phyloP scores from a whole-genome alignment of 2,329 filamentous ascomycete genomes.

The Alternaria sp. region DNA sequence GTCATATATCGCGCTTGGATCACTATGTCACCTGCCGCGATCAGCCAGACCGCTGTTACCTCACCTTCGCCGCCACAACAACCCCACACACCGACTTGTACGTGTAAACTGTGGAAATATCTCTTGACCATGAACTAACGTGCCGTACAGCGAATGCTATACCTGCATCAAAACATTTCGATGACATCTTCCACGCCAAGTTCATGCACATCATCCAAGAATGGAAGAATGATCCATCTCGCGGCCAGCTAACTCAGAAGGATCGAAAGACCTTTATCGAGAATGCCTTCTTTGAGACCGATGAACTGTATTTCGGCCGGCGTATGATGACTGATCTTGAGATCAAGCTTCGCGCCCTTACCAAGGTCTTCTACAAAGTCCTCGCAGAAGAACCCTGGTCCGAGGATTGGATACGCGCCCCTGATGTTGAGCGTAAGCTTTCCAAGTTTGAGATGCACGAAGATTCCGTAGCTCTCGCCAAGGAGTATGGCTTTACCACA shows the following conservation, averaged over 20 bases:
- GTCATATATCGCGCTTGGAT: constrained; percentile 32
- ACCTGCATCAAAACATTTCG: constrained; percentile 34
- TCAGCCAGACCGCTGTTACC: constrained; percentile 27
- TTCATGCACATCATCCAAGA: constrained; percentile 44
- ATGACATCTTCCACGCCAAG: constrained; percentile 45
- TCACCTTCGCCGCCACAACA: constrained; percentile 30
- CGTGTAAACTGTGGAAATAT: constrained; percentile 1
- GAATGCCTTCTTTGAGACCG: constrained; percentile 37
- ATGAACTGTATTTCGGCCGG: constrained; percentile 37
- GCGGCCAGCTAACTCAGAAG: constrained; percentile 36
- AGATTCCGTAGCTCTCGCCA: constrained; percentile 42
- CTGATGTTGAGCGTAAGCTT: constrained; percentile 47
- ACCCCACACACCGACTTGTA: constrained; percentile 21
- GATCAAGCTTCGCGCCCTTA: constrained; percentile 45
- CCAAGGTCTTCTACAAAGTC: constrained; percentile 47
- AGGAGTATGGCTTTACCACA: constrained; percentile 34
- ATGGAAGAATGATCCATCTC: constrained; percentile 39
- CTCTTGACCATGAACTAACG: constrained; percentile 5
- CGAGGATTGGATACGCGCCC: constrained; percentile 47
- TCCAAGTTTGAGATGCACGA: constrained; percentile 48
- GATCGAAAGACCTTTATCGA: constrained; percentile 46
- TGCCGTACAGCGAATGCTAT: constrained; percentile 17
- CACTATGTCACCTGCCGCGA: constrained; percentile 46
- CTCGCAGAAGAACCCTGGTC: constrained; percentile 49
- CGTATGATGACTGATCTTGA: constrained; percentile 39